Base-by-base conservation (phyloP, 2,329 filamentous ascomycete genomes). In the Fusarium subtropicale region DNA sequence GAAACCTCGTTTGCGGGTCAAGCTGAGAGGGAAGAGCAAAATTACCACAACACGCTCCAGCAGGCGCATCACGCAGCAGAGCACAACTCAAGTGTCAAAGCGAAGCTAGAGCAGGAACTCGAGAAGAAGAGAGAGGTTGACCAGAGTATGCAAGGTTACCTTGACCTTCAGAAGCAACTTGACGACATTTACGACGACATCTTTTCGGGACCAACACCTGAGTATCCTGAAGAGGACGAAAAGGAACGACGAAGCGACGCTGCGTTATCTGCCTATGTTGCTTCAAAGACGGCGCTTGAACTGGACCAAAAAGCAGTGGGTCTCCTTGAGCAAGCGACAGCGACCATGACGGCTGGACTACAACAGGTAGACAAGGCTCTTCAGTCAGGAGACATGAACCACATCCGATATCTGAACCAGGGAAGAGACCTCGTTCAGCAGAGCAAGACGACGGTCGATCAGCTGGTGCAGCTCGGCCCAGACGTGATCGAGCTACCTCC, bases 21-120 rank as follows among this genome's bases (percentile, higher is more conserved):
- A 51, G 83, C 85, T 16, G 80, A 81, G 50, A 85, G 84, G 64
- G 86, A 88, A 74, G 86, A 88, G 74, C 76, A 78, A 44, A 86
- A 88, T 65, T 88, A 87, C 74, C 80, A 86, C 28, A 82, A 85
- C 46, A 86, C 82, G 0, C 79, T 86, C 47, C 82, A 86, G 61
- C 76, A 82, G 31, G 79, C 84, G 60, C 80, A 84, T 26, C 79
- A 82, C 26, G 81, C 83, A 42, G 80, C 82, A 46, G 79, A 82
- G 39, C 71, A 80, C 50, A 79, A 82, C 38, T 77, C 80, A 3
- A 77, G 78, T 53, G 71, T 88, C 4, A 75, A 77, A 7, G 52
- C 52, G 1, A 80, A 83, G 59, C 77, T 84, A 2, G 65, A 74
- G 0, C 78, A 83, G 5, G 85, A 86, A 0, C 66, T 78, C 16